phyloP scores from a whole-genome alignment of 495 filamentous ascomycete species.

The Aspergillus diversus region DNA sequence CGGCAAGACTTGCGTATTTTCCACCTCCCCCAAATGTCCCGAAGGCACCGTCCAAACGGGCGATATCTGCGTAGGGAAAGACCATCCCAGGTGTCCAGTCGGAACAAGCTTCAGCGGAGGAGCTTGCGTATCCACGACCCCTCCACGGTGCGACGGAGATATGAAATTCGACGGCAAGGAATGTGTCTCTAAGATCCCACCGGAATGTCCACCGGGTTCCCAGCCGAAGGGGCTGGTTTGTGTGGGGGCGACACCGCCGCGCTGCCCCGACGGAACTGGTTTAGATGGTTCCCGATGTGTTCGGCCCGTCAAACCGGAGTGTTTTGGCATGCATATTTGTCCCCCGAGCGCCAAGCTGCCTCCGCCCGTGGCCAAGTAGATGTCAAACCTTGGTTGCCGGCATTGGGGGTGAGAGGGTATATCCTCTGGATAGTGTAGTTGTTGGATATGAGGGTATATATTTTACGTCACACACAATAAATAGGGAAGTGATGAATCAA shows the following conservation, averaged over 20 bases:
- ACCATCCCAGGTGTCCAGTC: constrained; percentile 3
- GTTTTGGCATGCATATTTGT: neutral
- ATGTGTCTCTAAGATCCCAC: neutral
- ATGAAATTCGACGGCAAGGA: constrained; percentile 9
- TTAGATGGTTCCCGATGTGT: neutral
- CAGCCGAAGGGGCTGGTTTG: neutral
- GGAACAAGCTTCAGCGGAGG: constrained; percentile 3
- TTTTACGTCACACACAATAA: too few relatives aligned
- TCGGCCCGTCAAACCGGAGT: neutral
- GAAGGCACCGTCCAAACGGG: constrained; percentile 4
- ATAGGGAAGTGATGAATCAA: too few relatives aligned
- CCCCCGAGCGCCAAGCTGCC: neutral
- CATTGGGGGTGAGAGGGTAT: too few relatives aligned
- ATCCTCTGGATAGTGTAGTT: too few relatives aligned
- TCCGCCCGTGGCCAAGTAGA: neutral
- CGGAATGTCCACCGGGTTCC: neutral
- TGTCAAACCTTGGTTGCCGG: too few relatives aligned
- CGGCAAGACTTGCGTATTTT: constrained; percentile 16
- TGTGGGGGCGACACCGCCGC: neutral
- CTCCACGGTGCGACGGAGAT: constrained; percentile 5
- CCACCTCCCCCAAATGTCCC: constrained; percentile 7
- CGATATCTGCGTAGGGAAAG: constrained; percentile 6
- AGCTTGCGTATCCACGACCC: constrained; percentile 7
- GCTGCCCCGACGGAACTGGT: neutral
- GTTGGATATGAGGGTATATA: too few relatives aligned